phyloP scores from a whole-genome alignment of 2,329 filamentous ascomycete species.

The Lachnellula suecica region DNA sequence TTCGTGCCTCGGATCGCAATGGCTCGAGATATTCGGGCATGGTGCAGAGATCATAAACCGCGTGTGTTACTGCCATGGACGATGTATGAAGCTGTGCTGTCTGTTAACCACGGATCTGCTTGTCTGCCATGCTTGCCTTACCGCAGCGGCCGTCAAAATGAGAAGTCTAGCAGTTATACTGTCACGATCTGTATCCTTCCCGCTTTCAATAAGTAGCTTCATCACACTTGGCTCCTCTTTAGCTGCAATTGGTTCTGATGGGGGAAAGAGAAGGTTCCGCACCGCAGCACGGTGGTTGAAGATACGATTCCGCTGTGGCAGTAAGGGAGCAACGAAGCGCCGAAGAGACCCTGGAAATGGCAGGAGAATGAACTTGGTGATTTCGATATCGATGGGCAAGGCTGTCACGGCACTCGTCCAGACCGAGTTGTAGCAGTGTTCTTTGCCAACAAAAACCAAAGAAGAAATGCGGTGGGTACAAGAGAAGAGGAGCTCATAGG shows the following conservation, averaged over 20 bases:
- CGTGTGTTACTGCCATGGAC: not conserved
- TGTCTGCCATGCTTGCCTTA: not conserved
- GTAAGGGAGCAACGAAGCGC: not conserved
- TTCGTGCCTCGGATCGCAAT: not conserved
- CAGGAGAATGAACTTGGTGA: not conserved
- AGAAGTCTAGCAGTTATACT: not conserved
- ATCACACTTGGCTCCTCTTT: not conserved
- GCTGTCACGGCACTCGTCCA: not conserved
- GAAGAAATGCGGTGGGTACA: not conserved
- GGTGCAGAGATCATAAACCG: conserved; percentile 1
- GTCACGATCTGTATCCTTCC: not conserved
- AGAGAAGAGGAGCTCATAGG: not conserved
- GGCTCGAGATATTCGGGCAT: not conserved
- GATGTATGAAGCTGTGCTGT: conserved; percentile 2
- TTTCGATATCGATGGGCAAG: not conserved
- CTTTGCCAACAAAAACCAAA: not conserved
- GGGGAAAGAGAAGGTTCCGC: not conserved
- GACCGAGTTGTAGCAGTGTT: not conserved
- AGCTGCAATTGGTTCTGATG: not conserved
- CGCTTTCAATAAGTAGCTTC: not conserved
- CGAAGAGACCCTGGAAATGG: not conserved
- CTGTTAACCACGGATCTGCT: not conserved
- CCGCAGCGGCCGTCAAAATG: not conserved
- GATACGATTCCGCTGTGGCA: not conserved
- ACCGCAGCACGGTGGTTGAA: not conserved